Percentiles rank a stretch among this genome's conserved stretches.
phyloP scores from a whole-genome alignment of 805 yeast genomes.

The Suhomyces faveliae region DNA sequence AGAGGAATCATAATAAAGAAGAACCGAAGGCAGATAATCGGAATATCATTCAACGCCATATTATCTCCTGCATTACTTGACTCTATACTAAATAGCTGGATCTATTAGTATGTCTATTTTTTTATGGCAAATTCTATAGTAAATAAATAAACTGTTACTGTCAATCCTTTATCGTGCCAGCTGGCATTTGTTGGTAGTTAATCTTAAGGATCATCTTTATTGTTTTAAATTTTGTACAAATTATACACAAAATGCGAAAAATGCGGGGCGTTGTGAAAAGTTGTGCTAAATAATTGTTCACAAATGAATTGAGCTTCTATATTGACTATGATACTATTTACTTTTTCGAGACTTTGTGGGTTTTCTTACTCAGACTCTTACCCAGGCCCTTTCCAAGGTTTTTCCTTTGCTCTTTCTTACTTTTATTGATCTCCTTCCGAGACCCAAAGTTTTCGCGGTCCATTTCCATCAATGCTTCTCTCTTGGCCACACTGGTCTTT shows the following conservation, averaged over 20 bases:
- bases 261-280: neutral
- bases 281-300: too few species aligned
- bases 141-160: too few species aligned
- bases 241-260: neutral
- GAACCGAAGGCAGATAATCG: too few species aligned
- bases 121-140: too few species aligned
- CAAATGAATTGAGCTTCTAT: neutral
- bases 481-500: conserved; percentile 73
- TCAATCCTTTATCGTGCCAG: too few species aligned
- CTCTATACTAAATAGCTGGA: neutral
- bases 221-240: neutral
- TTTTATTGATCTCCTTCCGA: conserved; percentile 50
- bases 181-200: too few species aligned
- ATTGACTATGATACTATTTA: neutral
- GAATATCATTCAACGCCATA: too few species aligned
- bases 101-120: too few species aligned
- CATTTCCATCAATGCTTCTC: conserved; percentile 92
- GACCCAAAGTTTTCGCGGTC: conserved; percentile 89
- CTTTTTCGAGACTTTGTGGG: conserved; percentile 3
- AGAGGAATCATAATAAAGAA: too few species aligned
- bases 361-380: neutral
- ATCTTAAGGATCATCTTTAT: too few species aligned
- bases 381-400: neutral
- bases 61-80: too few species aligned
- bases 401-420: conserved; percentile 26